These are phyloP conservation scores for Schizonepeta tenuifolia DNA, from an alignment of 257 asterid species.

Conservation along the genomic window DNA sequence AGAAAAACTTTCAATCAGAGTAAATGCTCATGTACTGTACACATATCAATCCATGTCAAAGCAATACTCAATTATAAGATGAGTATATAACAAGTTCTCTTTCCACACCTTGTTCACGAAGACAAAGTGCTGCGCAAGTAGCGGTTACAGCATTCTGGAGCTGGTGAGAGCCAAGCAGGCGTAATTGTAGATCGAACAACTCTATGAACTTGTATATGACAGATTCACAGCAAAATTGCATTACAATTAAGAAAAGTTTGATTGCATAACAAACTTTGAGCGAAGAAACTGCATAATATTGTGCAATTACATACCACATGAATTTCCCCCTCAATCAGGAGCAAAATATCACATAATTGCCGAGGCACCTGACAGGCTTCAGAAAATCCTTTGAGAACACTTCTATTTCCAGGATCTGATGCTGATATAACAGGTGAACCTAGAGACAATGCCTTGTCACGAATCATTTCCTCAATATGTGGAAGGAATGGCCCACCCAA, in stretches of 20 bases:
- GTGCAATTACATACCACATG: conserved; percentile 50
- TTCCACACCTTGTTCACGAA: conserved; percentile 74
- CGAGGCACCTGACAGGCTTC: conserved; percentile 48
- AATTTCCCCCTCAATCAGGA: conserved; percentile 61
- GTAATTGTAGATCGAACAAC: conserved; percentile 65
- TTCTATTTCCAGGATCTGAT: conserved; percentile 77
- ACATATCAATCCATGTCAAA: not conserved
- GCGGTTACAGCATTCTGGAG: conserved; percentile 93
- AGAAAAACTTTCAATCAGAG: not conserved
- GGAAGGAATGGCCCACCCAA: conserved; percentile 96
- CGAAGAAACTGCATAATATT: conserved; percentile 16
- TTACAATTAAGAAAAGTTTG: conserved; percentile 4
- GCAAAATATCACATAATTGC: conserved; percentile 77
- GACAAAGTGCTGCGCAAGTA: conserved; percentile 85
- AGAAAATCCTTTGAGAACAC: conserved; percentile 60
- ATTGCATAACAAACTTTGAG: conserved; percentile 10
- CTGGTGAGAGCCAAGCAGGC: conserved; percentile 88
- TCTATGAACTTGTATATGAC: conserved; percentile 55
- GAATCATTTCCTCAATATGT: conserved; percentile 75
- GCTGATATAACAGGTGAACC: conserved; percentile 82
- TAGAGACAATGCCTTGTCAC: conserved; percentile 68
- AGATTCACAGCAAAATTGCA: conserved; percentile 20
- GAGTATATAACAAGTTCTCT: conserved; percentile 11
- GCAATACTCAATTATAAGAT: conserved; percentile 11
- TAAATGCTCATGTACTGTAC: not conserved